Conservation (phyloP, 768 basidiomycete genomes). For the Boletus edulis region DNA sequence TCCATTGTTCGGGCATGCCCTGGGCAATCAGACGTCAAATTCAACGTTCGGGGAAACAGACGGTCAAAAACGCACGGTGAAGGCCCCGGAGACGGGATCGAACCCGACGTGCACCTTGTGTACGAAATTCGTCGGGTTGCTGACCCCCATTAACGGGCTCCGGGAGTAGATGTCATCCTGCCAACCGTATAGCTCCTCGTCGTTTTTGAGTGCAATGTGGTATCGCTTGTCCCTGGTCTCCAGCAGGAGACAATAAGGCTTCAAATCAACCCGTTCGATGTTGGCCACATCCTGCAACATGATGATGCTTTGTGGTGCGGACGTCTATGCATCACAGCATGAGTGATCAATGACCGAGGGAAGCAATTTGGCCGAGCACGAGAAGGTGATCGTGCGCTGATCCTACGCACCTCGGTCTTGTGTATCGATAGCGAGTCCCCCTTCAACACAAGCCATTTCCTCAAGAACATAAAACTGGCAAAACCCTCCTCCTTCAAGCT, state of each 20-base stretch:
- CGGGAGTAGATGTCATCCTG: slow-evolving; percentile 95
- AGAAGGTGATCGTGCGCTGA: background rate
- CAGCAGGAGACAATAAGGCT: slow-evolving; percentile 89
- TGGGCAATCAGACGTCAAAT: slow-evolving; percentile 27
- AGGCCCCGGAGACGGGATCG: slow-evolving; percentile 89
- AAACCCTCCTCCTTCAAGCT: slow-evolving; percentile 94
- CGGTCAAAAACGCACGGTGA: slow-evolving; percentile 66
- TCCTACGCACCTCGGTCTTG: slow-evolving; percentile 79
- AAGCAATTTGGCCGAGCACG: background rate
- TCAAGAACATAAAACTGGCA: slow-evolving; percentile 87
- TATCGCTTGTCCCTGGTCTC: slow-evolving; percentile 84
- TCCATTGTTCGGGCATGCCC: slow-evolving; percentile 99
- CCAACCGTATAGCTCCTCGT: slow-evolving; percentile 98
- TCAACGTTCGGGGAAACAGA: background rate
- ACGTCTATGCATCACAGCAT: slow-evolving; percentile 35
- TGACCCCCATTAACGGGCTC: slow-evolving; percentile 90
- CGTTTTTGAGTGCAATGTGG: slow-evolving; percentile 81
- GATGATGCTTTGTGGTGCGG: slow-evolving; percentile 60
- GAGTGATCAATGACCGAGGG: background rate
- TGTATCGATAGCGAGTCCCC: slow-evolving; percentile 78
- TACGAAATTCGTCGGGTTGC: slow-evolving; percentile 95
- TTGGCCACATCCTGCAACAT: slow-evolving; percentile 74
- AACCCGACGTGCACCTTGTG: slow-evolving; percentile 99
- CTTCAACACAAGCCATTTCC: slow-evolving; percentile 85
- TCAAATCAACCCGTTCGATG: slow-evolving; percentile 90